Evolutionary conservation across 805 yeast species (phyloP), one percentile per base, ranked within the genome.

Genomic region (Saccharomycopsis vini): DNA sequence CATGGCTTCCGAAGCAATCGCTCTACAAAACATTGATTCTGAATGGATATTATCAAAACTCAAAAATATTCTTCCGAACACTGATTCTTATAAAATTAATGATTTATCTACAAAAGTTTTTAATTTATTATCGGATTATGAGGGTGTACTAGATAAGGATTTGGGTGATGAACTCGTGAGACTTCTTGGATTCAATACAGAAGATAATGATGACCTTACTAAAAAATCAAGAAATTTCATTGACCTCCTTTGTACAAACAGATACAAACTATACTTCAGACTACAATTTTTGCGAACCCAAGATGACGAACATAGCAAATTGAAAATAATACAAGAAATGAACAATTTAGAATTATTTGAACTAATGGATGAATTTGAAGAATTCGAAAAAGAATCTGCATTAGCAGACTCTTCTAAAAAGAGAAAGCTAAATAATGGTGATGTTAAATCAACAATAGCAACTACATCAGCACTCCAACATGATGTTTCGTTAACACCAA

Each of bases 21-120:
- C n/a, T n/a, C n/a, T 73, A 2, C 54, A 60, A 4, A 65, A 66
- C 3, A 63, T 76, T 18, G 73, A 69, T 42, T 62, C 69, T 5
- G 70, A 63, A 45, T 84, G 77, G 72, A 59, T 84, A 2, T 75
- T 75, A 40, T 64, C 75, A 45, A 66, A 69, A 40, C 50, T 84
- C 1, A 57, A 74, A 0, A 42, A 60, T 13, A 5, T 37, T 20
- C n/a, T 19, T 20, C 24, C 5, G 12, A 18, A 6, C n/a, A 52
- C 55, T 21, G 75, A 76, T 51, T 58, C 70, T 49, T 66, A 56
- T 55, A 55, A 58, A 33, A 39, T 66, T 15, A 71, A 68, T 31
- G 67, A 66, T 22, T 52, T 67, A 4, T 58, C 79, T 5, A 12
- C 12, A 1, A 56, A 62, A 12, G 62, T 80, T 1, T 57, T 68